phyloP scores from a whole-genome alignment of 495 filamentous ascomycete genomes.

The Neurospora hispaniola region DNA sequence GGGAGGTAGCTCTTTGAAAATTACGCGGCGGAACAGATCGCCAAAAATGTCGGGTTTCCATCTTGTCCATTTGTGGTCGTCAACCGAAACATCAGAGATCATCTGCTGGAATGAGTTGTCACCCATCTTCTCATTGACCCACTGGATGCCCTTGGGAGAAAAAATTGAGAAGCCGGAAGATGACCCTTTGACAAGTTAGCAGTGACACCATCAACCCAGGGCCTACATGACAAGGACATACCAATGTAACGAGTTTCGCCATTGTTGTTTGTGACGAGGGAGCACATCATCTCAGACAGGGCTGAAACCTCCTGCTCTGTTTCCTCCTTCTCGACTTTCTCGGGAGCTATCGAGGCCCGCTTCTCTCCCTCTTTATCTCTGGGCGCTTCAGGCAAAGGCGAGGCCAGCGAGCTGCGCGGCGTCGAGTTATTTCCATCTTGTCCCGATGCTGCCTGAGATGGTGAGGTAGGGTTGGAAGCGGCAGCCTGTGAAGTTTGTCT shows the following conservation, averaged over 20 bases:
- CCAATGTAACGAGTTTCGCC: conserved; percentile 96
- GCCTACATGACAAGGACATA: conserved; percentile 28
- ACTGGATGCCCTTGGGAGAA: conserved; percentile 94
- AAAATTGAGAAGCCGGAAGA: conserved; percentile 94
- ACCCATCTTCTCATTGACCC: conserved; percentile 97
- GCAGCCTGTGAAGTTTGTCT: conserved; percentile 32
- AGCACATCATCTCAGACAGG: conserved; percentile 98
- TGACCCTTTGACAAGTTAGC: conserved; percentile 52
- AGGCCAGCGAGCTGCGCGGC: conserved; percentile 49
- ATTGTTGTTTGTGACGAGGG: conserved; percentile 91
- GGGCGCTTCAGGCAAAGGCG: conserved; percentile 39
- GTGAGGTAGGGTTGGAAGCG: conserved; percentile 35
- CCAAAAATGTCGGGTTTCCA: conserved; percentile 95
- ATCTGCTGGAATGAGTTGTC: conserved; percentile 91
- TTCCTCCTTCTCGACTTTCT: conserved; percentile 35
- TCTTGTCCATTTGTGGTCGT: conserved; percentile 88
- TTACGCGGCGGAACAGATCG: conserved; percentile 80
- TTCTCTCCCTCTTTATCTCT: conserved; percentile 38
- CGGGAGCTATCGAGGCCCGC: conserved; percentile 19
- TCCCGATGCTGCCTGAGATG: conserved; percentile 31
- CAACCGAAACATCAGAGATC: conserved; percentile 71
- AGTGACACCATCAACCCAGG: not conserved
- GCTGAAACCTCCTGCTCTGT: conserved; percentile 88
- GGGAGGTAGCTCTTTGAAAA: conserved; percentile 71
- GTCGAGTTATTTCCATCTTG: conserved; percentile 43